phyloP scores from a whole-genome alignment of 176 grass and related monocot genomes.

The Canna indica region DNA sequence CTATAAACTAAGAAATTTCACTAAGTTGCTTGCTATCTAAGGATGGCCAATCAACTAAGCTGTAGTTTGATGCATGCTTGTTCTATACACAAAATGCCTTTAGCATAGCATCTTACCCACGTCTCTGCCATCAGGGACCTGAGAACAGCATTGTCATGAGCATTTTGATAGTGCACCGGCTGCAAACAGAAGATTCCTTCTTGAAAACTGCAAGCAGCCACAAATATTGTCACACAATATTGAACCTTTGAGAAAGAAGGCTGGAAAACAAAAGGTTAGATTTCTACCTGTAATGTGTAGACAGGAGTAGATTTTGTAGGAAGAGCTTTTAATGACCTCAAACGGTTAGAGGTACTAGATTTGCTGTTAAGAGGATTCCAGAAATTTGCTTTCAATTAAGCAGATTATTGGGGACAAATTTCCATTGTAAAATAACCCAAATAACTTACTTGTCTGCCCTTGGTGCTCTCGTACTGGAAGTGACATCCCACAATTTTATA shows the following conservation, averaged over 20 bases:
- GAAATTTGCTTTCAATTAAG: neutral
- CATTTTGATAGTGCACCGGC: slow-evolving; percentile 44
- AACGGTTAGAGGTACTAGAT: slow-evolving; percentile 41
- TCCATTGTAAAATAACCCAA: slow-evolving; percentile 4
- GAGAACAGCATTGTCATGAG: slow-evolving; percentile 10
- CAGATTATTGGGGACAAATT: neutral
- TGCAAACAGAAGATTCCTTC: slow-evolving; percentile 92
- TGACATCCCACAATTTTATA: slow-evolving; percentile 90
- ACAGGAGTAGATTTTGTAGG: slow-evolving; percentile 89
- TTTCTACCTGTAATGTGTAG: slow-evolving; percentile 58
- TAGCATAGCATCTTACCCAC: no score
- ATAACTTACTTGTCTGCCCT: slow-evolving; percentile 57
- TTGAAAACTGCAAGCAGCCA: slow-evolving; percentile 54
- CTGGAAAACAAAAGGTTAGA: slow-evolving; percentile 3
- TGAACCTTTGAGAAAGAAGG: neutral
- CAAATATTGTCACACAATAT: neutral
- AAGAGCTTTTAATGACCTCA: slow-evolving; percentile 65
- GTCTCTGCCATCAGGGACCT: neutral
- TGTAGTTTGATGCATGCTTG: no score
- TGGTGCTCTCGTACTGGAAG: slow-evolving; percentile 62
- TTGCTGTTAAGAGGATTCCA: slow-evolving; percentile 36
- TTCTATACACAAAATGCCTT: no score
- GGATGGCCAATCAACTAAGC: no score
- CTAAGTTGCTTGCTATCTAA: no score
- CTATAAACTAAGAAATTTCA: no score